Percentiles rank a stretch among this genome's conserved stretches.
Evolutionary conservation across 768 basidiomycete genomes (phyloP).

Genomic region (Phanerodontia chrysosporium): DNA sequence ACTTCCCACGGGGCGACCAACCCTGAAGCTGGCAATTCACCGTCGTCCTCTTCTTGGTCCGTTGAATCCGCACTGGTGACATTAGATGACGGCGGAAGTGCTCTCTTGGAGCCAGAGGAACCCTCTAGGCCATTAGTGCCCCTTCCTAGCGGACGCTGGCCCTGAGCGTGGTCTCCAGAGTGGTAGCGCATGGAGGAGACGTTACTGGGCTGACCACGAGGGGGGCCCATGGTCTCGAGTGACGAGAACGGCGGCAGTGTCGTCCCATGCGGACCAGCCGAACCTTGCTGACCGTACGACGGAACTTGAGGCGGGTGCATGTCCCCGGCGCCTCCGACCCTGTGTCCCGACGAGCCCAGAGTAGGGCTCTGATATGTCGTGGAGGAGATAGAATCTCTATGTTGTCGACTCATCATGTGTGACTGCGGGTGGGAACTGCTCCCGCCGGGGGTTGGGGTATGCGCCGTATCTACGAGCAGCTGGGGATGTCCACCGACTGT

Average conservation of each 20-base stretch:
- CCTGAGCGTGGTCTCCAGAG: constrained; percentile 30
- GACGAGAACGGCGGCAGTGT: constrained; percentile 71
- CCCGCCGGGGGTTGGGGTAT: constrained; percentile 24
- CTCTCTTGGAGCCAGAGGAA: constrained; percentile 50
- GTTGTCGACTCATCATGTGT: constrained; percentile 21
- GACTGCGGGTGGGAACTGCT: constrained; percentile 19
- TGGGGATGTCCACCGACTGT: constrained; percentile 28
- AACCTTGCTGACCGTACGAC: constrained; percentile 25
- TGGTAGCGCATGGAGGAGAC: constrained; percentile 62
- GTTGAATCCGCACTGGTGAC: constrained; percentile 79
- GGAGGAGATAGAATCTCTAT: constrained; percentile 28
- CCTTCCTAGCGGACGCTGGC: constrained; percentile 10
- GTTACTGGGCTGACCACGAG: constrained; percentile 32
- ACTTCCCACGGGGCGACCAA: constrained; percentile 88
- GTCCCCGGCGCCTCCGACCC: constrained; percentile 33
- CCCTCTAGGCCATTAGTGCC: constrained; percentile 21
- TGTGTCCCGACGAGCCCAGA: constrained; percentile 27
- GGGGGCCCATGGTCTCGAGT: constrained; percentile 47
- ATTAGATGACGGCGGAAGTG: constrained; percentile 57
- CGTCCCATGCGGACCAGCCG: constrained; percentile 37
- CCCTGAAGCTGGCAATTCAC: constrained; percentile 75
- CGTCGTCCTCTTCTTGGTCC: constrained; percentile 81
- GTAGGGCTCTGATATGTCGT: constrained; percentile 35
- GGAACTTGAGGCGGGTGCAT: constrained; percentile 36
- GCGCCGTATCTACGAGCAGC: constrained; percentile 23